Evolutionary conservation across 2,329 filamentous ascomycete species (phyloP).

Genomic region (Cyphellophora europaea): DNA sequence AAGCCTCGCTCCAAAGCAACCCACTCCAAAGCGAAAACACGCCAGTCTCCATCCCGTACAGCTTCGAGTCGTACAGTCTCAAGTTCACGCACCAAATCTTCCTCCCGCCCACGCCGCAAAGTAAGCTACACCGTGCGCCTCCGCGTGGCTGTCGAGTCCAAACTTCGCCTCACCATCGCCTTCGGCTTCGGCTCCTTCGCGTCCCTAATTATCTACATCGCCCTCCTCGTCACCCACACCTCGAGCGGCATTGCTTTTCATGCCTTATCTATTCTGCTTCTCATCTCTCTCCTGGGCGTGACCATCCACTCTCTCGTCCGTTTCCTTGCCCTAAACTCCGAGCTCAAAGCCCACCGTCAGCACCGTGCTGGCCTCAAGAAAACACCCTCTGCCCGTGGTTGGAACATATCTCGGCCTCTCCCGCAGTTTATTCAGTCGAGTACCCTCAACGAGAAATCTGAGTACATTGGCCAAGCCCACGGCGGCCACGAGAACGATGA

Average conservation of each 20-base stretch:
- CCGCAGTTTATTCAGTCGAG: neutral
- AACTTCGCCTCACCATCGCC: slow-evolving; percentile 1
- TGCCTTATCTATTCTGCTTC: neutral
- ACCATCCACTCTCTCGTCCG: neutral
- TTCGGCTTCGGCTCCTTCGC: slow-evolving; percentile 1
- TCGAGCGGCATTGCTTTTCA: neutral
- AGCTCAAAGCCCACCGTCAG: neutral
- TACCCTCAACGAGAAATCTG: neutral
- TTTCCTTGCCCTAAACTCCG: neutral
- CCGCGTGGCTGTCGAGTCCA: neutral
- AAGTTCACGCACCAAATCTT: no score
- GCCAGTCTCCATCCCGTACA: no score
- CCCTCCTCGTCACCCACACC: neutral
- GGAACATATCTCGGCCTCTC: slow-evolving; percentile 1
- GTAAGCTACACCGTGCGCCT: neutral
- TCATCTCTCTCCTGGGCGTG: slow-evolving; percentile 1
- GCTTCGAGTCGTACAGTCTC: no score
- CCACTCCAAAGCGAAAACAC: no score
- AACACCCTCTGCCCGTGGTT: neutral
- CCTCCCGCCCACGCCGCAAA: neutral
- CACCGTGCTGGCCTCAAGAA: neutral
- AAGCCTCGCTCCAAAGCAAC: no score
- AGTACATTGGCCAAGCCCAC: neutral
- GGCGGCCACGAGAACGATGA: neutral
- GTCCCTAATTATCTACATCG: neutral